Conservation (phyloP, 371 early-diverging fungal species). For the Chytridiales sp. region DNA sequence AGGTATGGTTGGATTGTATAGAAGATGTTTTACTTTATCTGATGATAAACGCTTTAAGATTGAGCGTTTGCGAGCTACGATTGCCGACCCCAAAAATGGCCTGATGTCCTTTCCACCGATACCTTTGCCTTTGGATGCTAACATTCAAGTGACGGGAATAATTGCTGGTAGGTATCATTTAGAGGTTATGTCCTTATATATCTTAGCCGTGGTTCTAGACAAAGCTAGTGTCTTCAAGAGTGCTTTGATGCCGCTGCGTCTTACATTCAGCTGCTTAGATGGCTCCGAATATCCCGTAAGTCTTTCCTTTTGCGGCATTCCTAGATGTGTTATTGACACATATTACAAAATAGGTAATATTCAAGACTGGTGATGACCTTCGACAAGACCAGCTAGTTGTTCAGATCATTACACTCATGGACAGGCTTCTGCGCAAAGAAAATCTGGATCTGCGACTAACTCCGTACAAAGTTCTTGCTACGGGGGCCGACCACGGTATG, state of each 20-base stretch:
- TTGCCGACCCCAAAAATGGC: conserved; percentile 80
- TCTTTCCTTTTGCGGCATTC: not conserved
- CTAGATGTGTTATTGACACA: not conserved
- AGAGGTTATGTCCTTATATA: not conserved
- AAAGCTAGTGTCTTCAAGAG: conserved; percentile 88
- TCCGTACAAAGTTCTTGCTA: conserved; percentile 93
- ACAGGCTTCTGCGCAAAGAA: conserved; percentile 86
- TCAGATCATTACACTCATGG: conserved; percentile 95
- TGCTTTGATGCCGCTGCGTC: conserved; percentile 77
- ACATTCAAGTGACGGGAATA: conserved; percentile 78
- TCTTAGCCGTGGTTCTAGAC: conserved; percentile 52
- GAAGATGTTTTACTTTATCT: not conserved
- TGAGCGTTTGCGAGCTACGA: conserved; percentile 67
- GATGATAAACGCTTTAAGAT: too few species aligned
- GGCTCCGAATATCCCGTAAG: conserved; percentile 73
- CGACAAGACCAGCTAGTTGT: conserved; percentile 97
- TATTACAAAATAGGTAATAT: conserved; percentile 65
- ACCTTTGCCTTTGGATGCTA: conserved; percentile 86
- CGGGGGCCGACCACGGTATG: conserved; percentile 81
- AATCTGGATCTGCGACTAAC: conserved; percentile 90
- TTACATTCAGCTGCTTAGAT: conserved; percentile 79
- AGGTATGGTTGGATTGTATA: conserved; percentile 53
- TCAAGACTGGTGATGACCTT: conserved; percentile 96
- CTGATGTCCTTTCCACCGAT: conserved; percentile 73
- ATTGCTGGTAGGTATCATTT: conserved; percentile 59